Conservation (phyloP, 305 asterid species). For the Fraxinus platypoda region DNA sequence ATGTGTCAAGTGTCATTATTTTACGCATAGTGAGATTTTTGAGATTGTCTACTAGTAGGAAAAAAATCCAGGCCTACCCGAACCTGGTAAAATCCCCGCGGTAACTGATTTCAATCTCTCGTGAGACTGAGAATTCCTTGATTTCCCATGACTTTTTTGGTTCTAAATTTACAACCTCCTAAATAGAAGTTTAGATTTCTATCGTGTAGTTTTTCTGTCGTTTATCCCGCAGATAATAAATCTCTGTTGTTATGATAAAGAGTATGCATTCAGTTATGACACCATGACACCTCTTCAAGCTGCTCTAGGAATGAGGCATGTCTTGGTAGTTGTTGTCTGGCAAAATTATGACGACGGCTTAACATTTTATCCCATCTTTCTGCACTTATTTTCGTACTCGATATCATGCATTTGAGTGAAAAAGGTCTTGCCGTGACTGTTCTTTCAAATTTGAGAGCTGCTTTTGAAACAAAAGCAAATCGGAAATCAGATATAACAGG, state of each 20-base stretch:
- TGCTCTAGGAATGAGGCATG: conserved; percentile 47
- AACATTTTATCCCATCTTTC: not conserved
- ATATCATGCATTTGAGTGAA: not conserved
- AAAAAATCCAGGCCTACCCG: not conserved
- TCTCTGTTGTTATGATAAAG: conserved; percentile 42
- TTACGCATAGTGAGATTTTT: too few relatives aligned
- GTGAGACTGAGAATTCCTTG: not conserved
- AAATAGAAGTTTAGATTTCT: not conserved
- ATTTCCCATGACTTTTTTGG: not conserved
- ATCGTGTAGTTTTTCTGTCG: not conserved
- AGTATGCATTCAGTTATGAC: conserved; percentile 52
- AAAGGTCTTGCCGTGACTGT: not conserved
- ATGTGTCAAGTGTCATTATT: not conserved
- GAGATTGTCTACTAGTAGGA: not conserved
- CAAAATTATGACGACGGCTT: not conserved
- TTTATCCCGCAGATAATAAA: conserved; percentile 28
- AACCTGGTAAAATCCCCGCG: not conserved
- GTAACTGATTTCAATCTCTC: not conserved
- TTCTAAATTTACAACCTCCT: not conserved
- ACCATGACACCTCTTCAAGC: conserved; percentile 82
- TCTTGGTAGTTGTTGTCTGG: not conserved
- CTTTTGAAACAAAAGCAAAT: not conserved
- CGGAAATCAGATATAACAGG: not conserved
- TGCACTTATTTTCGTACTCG: not conserved
- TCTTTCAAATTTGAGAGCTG: not conserved